Evolutionary conservation across 225 moss, liverwort and hornwort species (phyloP).

Genomic region (Rhytidiadelphus loreus): DNA sequence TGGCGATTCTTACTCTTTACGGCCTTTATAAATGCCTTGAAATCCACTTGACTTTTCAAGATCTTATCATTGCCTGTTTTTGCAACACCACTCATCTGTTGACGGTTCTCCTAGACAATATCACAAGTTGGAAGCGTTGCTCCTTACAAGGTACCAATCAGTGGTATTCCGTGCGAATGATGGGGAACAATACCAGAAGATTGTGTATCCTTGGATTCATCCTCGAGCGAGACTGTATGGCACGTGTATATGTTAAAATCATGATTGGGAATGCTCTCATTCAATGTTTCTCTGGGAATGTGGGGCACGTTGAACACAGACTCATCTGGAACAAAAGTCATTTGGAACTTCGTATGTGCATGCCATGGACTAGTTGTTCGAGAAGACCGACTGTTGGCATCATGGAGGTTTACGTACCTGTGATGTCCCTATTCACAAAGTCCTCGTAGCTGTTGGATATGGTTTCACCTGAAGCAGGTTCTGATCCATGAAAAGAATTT

Average conservation of each 20-base stretch:
- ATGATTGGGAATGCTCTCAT: neutral
- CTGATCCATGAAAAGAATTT: neutral
- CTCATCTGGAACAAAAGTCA: neutral
- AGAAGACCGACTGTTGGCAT: constrained; percentile 6
- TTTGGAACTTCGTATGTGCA: neutral
- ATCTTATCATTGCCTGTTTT: neutral
- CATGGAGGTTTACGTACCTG: neutral
- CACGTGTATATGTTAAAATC: neutral
- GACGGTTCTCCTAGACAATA: neutral
- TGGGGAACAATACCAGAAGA: neutral
- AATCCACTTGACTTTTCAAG: neutral
- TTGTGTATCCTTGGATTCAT: neutral
- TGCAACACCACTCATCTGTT: neutral
- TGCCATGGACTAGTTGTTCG: neutral
- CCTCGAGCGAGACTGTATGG: neutral
- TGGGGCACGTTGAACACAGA: neutral
- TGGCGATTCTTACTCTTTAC: neutral
- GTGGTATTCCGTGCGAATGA: neutral
- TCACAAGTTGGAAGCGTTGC: neutral
- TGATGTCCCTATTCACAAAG: neutral
- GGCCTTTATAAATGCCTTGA: neutral
- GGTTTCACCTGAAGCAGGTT: neutral
- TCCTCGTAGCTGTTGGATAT: neutral
- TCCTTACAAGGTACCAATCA: neutral
- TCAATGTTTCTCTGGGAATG: neutral